Evolutionary conservation across 495 filamentous ascomycete species (phyloP).

Genomic region (Trichoderma virens): DNA sequence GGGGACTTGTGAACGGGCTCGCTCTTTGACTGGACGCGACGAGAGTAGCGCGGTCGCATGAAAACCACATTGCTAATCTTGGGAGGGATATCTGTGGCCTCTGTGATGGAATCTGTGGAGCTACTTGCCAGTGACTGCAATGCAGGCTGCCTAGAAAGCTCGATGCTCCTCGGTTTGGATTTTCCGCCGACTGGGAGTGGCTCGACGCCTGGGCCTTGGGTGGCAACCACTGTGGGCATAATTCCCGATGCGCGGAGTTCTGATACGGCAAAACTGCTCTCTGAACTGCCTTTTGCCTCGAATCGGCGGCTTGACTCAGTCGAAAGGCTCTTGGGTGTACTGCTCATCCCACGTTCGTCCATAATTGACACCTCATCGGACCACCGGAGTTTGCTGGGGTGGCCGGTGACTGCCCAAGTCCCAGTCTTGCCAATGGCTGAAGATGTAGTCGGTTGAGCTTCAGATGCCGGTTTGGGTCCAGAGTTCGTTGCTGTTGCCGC

Average conservation of each 20-base stretch:
- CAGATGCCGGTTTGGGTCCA: not conserved
- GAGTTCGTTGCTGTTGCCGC: not conserved
- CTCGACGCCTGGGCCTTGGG: not conserved
- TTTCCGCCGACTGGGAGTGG: not conserved
- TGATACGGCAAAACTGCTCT: not conserved
- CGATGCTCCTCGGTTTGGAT: not conserved
- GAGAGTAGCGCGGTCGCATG: conserved; percentile 23
- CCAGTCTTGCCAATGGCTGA: not conserved
- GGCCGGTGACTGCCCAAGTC: conserved; percentile 2
- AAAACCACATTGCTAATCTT: not conserved
- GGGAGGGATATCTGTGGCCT: not conserved
- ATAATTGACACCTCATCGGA: conserved; percentile 5
- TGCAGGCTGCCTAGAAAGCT: not conserved
- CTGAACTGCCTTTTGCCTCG: not conserved
- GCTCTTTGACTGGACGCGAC: conserved; percentile 28
- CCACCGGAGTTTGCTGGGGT: not conserved
- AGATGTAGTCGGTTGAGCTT: not conserved
- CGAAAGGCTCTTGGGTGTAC: conserved; percentile 9
- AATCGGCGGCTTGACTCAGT: not conserved
- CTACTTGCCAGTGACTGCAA: not conserved
- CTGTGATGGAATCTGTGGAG: too few species aligned
- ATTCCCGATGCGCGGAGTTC: not conserved
- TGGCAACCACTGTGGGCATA: too few species aligned
- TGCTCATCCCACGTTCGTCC: not conserved
- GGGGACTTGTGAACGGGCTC: conserved; percentile 17